Conservation (phyloP, 768 basidiomycete genomes). For the Podaxis pistillaris region DNA sequence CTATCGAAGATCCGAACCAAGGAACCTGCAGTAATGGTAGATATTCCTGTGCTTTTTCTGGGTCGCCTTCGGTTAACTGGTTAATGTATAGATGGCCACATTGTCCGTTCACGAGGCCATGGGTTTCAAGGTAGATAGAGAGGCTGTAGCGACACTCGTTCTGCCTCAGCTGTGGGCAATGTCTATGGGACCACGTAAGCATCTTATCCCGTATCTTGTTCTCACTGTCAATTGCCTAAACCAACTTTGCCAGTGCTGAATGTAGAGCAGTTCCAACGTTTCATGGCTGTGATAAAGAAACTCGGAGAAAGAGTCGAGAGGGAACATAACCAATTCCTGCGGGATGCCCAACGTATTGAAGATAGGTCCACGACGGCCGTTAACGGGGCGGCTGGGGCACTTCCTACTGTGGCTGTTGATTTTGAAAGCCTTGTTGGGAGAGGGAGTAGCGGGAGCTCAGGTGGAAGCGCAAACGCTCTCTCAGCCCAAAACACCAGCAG, state of each 20-base stretch:
- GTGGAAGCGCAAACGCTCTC: constrained; percentile 31
- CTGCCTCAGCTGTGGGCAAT: constrained; percentile 94
- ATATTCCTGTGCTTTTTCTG: constrained; percentile 18
- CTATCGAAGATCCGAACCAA: constrained; percentile 95
- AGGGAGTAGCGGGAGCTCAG: constrained; percentile 23
- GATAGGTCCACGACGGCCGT: constrained; percentile 58
- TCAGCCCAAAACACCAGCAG: constrained; percentile 42
- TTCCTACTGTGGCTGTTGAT: constrained; percentile 53
- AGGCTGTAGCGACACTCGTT: constrained; percentile 86
- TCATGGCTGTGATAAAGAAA: constrained; percentile 82
- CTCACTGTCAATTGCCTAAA: not conserved
- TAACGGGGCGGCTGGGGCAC: constrained; percentile 36
- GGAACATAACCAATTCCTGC: constrained; percentile 90
- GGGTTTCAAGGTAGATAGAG: constrained; percentile 92
- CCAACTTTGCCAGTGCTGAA: constrained; percentile 55
- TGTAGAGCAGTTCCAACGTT: constrained; percentile 85
- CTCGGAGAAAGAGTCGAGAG: constrained; percentile 84
- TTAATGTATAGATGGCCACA: constrained; percentile 68
- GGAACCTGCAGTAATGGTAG: constrained; percentile 91
- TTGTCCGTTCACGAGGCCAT: constrained; percentile 92
- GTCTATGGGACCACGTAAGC: constrained; percentile 90
- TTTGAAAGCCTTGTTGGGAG: constrained; percentile 87
- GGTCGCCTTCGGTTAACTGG: not conserved
- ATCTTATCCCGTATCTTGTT: not conserved
- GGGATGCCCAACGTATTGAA: constrained; percentile 89